Evolutionary conservation across 345 rosid species (phyloP).

Genomic region (Leavenworthia alabamica): DNA sequence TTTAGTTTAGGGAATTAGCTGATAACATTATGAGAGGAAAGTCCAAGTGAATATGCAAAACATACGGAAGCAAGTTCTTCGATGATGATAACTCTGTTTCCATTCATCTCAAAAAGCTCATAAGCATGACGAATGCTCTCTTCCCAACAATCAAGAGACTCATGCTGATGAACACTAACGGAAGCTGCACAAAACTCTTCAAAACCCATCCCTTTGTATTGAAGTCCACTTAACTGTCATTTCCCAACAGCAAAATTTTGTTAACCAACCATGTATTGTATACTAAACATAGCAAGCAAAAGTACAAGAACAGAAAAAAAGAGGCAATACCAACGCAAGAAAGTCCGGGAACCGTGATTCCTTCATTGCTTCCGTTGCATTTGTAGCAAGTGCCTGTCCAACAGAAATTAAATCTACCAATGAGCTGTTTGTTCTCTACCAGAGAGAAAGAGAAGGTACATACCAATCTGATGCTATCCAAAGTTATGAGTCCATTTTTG

Average conservation of each 20-base stretch:
- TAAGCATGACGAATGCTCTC: constrained; percentile 75
- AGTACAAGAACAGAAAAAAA: neutral
- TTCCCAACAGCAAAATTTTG: constrained; percentile 10
- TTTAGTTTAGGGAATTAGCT: neutral
- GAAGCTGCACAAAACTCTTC: constrained; percentile 98
- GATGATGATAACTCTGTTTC: constrained; percentile 79
- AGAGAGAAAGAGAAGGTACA: neutral
- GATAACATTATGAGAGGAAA: neutral
- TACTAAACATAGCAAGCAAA: neutral
- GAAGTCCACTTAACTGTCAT: constrained; percentile 72
- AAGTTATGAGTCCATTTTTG: constrained; percentile 53
- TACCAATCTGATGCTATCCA: constrained; percentile 71
- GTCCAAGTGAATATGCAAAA: neutral
- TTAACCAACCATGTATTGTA: constrained; percentile 4
- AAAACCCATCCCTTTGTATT: constrained; percentile 84
- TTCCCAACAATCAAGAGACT: constrained; percentile 84
- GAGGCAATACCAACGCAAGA: constrained; percentile 35
- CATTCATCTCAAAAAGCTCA: constrained; percentile 83
- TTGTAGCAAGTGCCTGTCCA: constrained; percentile 67
- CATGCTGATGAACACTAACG: constrained; percentile 85
- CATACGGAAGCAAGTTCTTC: constrained; percentile 93
- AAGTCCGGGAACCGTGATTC: constrained; percentile 72
- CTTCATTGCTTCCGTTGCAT: constrained; percentile 85
- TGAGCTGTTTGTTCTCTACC: constrained; percentile 13
- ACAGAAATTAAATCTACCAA: constrained; percentile 7